Evolutionary conservation across 768 basidiomycete genomes (phyloP).

Genomic region (Fistulinella prunicolor): DNA sequence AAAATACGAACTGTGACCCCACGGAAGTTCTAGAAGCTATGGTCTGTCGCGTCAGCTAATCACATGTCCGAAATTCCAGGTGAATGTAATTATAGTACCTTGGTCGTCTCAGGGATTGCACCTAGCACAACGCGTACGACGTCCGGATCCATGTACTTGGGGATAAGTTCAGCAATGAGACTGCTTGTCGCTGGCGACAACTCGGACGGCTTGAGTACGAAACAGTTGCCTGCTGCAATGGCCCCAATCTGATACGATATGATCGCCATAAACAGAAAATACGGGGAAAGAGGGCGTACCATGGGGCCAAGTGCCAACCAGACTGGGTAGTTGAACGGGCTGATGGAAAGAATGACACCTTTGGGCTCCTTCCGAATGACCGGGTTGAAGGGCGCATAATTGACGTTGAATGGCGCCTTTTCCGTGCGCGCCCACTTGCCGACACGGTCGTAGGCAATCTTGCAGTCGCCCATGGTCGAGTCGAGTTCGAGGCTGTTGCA

Average conservation of each 20-base stretch:
- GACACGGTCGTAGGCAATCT: constrained; percentile 57
- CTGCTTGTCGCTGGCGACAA: constrained; percentile 50
- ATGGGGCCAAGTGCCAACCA: constrained; percentile 57
- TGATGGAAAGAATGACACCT: constrained; percentile 66
- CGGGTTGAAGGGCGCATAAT: constrained; percentile 58
- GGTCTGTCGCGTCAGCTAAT: background rate
- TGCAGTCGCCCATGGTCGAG: constrained; percentile 50
- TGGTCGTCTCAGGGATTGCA: constrained; percentile 60
- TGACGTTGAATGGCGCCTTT: constrained; percentile 51
- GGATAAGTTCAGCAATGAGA: constrained; percentile 64
- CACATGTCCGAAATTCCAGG: background rate
- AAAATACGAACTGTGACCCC: constrained; percentile 50
- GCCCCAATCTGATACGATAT: constrained; percentile 52
- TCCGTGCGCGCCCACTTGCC: constrained; percentile 74
- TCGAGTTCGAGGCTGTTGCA: constrained; percentile 57
- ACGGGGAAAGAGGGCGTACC: constrained; percentile 33
- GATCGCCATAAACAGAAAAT: background rate
- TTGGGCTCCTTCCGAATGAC: constrained; percentile 73
- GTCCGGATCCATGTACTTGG: constrained; percentile 71
- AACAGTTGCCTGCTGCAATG: constrained; percentile 74
- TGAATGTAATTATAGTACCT: constrained; percentile 33
- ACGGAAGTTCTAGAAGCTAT: constrained; percentile 70
- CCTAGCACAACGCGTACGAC: constrained; percentile 70
- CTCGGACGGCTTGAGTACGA: constrained; percentile 77
- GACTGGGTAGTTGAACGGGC: constrained; percentile 75